These are phyloP conservation scores for Fusarium drepaniforme DNA, from an alignment of 2,329 filamentous ascomycete species.

Conservation along the genomic window DNA sequence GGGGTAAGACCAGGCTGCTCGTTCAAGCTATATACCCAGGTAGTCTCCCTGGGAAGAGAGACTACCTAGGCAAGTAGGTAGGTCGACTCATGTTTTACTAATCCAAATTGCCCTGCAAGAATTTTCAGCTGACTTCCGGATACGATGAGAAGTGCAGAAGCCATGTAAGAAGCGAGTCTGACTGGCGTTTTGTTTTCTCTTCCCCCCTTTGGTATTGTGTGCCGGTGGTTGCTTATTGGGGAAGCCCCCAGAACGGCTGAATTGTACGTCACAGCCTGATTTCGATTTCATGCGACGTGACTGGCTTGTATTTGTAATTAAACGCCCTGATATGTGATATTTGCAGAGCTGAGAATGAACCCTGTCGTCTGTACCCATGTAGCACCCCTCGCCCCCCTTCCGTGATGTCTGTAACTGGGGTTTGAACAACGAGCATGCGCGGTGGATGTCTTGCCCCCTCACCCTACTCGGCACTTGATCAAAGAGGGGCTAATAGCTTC, in stretches of 20 bases:
- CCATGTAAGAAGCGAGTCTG: background rate
- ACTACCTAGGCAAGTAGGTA: background rate
- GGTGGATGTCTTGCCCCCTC: background rate
- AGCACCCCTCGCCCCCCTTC: background rate
- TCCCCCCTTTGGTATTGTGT: background rate
- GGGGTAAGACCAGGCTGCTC: background rate
- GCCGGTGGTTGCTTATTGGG: background rate
- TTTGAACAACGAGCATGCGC: background rate
- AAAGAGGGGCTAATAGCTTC: background rate
- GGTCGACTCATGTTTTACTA: background rate
- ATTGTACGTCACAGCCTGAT: background rate
- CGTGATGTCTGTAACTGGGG: background rate
- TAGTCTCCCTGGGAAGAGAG: background rate
- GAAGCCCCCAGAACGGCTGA: background rate
- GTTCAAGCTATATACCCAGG: background rate
- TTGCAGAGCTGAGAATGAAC: background rate
- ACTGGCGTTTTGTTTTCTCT: background rate
- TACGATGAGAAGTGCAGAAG: background rate
- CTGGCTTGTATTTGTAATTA: background rate
- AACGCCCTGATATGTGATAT: background rate
- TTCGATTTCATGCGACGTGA: background rate
- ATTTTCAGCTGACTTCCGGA: background rate
- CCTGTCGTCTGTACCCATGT: background rate
- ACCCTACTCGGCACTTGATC: background rate
- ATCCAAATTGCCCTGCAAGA: background rate